Evolutionary conservation across 176 grass and related monocot species (phyloP), one percentile per base, ranked within the genome.

Genomic region (Raddia guianensis): DNA sequence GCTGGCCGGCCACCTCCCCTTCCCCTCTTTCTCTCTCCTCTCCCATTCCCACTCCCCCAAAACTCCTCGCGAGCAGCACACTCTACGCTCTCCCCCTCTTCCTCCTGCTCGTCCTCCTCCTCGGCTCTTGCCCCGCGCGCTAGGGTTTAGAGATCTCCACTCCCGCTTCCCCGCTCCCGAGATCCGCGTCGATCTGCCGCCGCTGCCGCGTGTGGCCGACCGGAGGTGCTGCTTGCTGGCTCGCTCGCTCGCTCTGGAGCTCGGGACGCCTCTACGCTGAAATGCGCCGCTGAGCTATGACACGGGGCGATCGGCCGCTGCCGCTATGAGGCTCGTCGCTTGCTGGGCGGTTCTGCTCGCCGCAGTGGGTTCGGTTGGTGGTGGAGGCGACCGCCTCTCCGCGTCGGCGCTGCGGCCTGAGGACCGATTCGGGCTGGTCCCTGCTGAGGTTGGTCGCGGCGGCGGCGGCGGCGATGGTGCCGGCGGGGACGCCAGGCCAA

Each of bases 141-240:
- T 83, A 79, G 86, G 80, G 68, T 71, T 79, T 7, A 4, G 44
- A 79, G 81, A 84, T 88, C 81, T 67, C 62, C 3, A 27, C 27
- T 61, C 2, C 6, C 58, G 45, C 74, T 21, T 21, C 48, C 12
- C 18, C 18, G 62, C 43, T 12, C 9, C 9, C 63, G 75, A 55
- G 70, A 84, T 84, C 81, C 75, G 48, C 14, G 4, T 35, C 9
- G 34, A 63, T 78, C 74, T 47, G 46, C 15, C 9, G 56, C 67
- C 35, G 47, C 34, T 6, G 2, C 7, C 3, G n/a, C 56, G 2
- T 58, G 56, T 58, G 13, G 10, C 9, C 1, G 32, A 34, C 80
- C 62, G 68, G 58, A 18, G 11, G 55, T 27, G 43, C 70, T 33
- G 54, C 19, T 16, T 5, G 68, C 68, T 21, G 15, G 63, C 63